These are phyloP conservation scores for Prunus persica DNA, from an alignment of 306 rosid species.

Conservation along the genomic window Prunus_persica_NCBIv2 NC_034009.1:12556001-12556500, in stretches of 20 bases:
- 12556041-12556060: neutral
- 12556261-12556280: neutral
- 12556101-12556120: neutral
- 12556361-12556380: neutral
- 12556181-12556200: neutral
- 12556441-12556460: constrained; percentile 12
- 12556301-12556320: neutral
- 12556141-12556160: neutral
- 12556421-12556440: constrained; percentile 9
- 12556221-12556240: neutral
- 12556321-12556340: neutral
- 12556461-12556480: constrained; percentile 44
- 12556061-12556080: neutral
- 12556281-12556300: neutral
- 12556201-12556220: neutral
- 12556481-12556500: constrained; percentile 89
- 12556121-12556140: neutral
- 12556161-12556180: neutral
- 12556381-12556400: neutral
- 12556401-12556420: neutral
- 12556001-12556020: neutral
- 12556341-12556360: neutral
- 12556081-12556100: neutral
- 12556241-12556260: neutral
- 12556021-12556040: neutral